These are phyloP conservation scores for Pholiota adiposa DNA, from an alignment of 1,284 basidiomycete genomes.

Conservation along the genomic window DNA sequence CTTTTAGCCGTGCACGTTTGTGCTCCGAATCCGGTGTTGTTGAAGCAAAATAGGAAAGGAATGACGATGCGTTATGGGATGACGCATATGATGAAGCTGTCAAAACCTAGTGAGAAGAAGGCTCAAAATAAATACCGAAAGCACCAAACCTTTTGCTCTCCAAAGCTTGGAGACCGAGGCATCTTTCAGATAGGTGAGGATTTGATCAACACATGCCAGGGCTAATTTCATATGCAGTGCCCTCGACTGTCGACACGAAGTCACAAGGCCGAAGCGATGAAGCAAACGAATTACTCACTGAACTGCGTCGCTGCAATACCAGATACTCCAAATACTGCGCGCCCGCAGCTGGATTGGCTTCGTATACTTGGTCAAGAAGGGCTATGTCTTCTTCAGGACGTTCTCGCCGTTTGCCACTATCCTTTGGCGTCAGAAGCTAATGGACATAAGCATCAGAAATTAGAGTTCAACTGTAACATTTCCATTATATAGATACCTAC, in stretches of 20 bases:
- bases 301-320: constrained; percentile 70
- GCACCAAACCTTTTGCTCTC: constrained; percentile 67
- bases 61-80: constrained; percentile 45
- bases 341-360: constrained; percentile 60
- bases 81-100: constrained; percentile 58
- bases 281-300: constrained; percentile 39
- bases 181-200: constrained; percentile 52
- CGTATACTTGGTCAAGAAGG: constrained; percentile 59
- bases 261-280: not conserved
- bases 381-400: constrained; percentile 60
- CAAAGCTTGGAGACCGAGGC: constrained; percentile 64
- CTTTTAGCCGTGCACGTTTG: constrained; percentile 76
- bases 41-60: constrained; percentile 64
- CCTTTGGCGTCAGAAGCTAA: constrained; percentile 61
- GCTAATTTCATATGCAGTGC: constrained; percentile 67
- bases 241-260: constrained; percentile 44
- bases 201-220: constrained; percentile 54
- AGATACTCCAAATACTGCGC: constrained; percentile 80
- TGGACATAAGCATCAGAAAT: too few relatives aligned
- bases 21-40: constrained; percentile 77
- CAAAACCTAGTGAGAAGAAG: not conserved
- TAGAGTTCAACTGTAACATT: not conserved
- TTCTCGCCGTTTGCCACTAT: constrained; percentile 51
- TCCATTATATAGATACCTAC: constrained; percentile 42
- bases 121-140: not conserved